Conservation (phyloP, 805 yeast species). For the Nakazawaea wyomingensis region DNA sequence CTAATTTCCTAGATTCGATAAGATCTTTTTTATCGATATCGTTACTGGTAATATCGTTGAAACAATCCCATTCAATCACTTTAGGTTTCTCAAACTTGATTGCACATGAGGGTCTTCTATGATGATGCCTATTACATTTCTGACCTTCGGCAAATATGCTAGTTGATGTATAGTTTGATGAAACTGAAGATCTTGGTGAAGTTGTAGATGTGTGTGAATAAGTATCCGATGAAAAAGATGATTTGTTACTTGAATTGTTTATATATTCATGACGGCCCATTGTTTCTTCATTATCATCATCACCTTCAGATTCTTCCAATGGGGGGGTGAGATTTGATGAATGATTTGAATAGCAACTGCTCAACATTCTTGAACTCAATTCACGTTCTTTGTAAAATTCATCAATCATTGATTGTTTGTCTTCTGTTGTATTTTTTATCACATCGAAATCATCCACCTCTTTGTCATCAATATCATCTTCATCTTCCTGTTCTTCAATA, state of each 20-base stretch:
- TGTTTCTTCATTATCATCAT: too few relatives aligned
- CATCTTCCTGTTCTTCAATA: conserved; percentile 39
- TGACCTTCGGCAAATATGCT: conserved; percentile 7
- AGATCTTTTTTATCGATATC: too few relatives aligned
- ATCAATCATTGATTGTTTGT: neutral
- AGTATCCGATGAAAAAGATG: neutral
- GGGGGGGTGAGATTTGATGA: conserved; percentile 1
- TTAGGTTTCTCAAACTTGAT: conserved; percentile 37
- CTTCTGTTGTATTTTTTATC: too few relatives aligned
- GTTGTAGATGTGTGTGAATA: neutral
- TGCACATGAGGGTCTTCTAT: conserved; percentile 41
- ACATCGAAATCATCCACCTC: too few relatives aligned
- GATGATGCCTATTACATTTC: conserved; percentile 28
- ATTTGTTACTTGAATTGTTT: neutral
- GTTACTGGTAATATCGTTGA: neutral
- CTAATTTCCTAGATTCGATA: too few relatives aligned
- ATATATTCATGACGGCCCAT: too few relatives aligned
- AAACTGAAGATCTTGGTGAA: neutral
- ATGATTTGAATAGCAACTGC: conserved; percentile 7
- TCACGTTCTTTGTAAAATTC: neutral
- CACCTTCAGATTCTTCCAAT: conserved; percentile 2
- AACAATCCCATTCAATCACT: conserved; percentile 19
- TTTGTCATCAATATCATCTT: conserved; percentile 35
- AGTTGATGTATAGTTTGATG: neutral
- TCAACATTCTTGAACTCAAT: conserved; percentile 2